Base-by-base conservation (phyloP, 1,284 basidiomycete species). In the Sporisorium reilianum region DNA sequence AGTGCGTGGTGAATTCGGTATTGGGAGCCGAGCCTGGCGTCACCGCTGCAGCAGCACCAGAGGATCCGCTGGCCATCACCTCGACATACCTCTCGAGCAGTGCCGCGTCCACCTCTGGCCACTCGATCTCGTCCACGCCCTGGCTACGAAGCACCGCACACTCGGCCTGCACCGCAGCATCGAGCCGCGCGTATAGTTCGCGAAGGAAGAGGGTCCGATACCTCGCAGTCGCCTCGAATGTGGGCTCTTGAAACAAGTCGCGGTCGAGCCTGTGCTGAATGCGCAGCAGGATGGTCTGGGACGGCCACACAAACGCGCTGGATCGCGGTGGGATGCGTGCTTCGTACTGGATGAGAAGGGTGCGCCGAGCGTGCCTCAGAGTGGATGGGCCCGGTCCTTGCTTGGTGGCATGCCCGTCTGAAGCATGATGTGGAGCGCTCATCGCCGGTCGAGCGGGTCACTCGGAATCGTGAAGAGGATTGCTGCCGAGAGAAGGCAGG, bases 1-100 rank as follows among this genome's bases (percentile, higher is more conserved):
- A 61, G 45, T 74, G 64, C 6, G 71, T 74, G 14, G 62, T 67
- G 53, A 61, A 61, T 22, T 74, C 62, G 25, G 54, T 50, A 5
- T 74, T 59, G 3, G 71, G 71, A 25, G 65, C 50, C 20, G 57
- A 55, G 1, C 26, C 50, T 16, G 48, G 23, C 14, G 46, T 54
- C 12, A 56, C 20, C n/a, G n/a, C n/a, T 26, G 34, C 36, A 3
- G 38, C 54, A 12, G 34, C 12, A n/a, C 23, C 25, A 3, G 57
- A 55, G 25, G 67, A 52, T 26, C 56, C 53, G 16, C 23, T 52
- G 20, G 67, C 52, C 45, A 75, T 58, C 10, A 63, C 49, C 23
- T 66, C 53, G n/a, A 64, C 50, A 22, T 78, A 78, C 7, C 68
- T 55, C 30, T 73, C 63, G 20, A 76, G 61, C 41, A 78, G 52